Conservation (phyloP, 139 green algal species). For the Tetradesmus lagerheimii region DNA sequence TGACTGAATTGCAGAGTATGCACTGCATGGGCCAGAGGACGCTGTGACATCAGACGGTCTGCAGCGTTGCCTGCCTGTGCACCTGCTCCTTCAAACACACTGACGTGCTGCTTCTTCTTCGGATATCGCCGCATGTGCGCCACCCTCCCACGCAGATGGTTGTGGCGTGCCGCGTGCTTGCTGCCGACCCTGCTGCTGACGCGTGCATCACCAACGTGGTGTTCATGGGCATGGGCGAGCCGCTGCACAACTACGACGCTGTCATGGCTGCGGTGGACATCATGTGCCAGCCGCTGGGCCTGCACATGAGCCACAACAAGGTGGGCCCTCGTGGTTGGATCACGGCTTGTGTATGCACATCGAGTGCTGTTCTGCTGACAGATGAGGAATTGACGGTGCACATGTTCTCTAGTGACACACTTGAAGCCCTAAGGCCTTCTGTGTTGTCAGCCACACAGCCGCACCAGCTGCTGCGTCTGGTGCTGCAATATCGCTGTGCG, state of each 20-base stretch:
- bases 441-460: too few relatives aligned
- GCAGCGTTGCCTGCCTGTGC: not conserved
- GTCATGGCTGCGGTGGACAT: conserved; percentile 82
- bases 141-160: conserved; percentile 51
- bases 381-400: too few relatives aligned
- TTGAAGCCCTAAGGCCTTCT: too few relatives aligned
- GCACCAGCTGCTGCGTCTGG: too few relatives aligned
- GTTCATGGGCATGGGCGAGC: conserved; percentile 92
- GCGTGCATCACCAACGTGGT: conserved; percentile 84
- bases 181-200: conserved; percentile 2
- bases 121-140: not conserved
- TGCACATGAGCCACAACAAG: conserved; percentile 86
- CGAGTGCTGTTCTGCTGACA: too few relatives aligned
- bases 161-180: conserved; percentile 61
- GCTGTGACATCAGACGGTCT: not conserved
- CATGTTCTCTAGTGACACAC: too few relatives aligned
- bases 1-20: too few relatives aligned
- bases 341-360: not conserved
- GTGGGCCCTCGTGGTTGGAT: conserved; percentile 28
- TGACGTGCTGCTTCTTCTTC: not conserved
- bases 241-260: conserved; percentile 80
- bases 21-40: not conserved
- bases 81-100: not conserved
- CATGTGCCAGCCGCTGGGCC: conserved; percentile 72
- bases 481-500: not conserved